Conservation (phyloP, 768 basidiomycete species). For the Butyriboletus loyo region DNA sequence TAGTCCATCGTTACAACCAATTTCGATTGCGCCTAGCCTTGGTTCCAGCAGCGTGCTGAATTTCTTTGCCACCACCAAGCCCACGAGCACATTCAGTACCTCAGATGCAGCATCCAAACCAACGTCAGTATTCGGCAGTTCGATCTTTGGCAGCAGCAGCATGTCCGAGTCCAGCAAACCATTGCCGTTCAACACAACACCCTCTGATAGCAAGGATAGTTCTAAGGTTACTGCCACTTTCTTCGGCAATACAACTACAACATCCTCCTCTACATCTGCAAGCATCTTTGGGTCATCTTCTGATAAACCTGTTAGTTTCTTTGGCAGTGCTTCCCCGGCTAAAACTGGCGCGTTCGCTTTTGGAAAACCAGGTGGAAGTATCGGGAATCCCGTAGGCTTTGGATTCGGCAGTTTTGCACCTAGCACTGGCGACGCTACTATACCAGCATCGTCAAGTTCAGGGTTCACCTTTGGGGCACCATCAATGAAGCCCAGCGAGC, state of each 20-base stretch:
- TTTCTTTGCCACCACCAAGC: slow-evolving; percentile 22
- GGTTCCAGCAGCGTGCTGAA: slow-evolving; percentile 17
- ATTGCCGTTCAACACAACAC: slow-evolving; percentile 7
- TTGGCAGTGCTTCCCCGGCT: slow-evolving; percentile 28
- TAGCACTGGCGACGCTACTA: slow-evolving; percentile 18
- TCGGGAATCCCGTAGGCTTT: slow-evolving; percentile 66
- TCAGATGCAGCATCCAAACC: slow-evolving; percentile 24
- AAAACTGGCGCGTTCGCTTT: slow-evolving; percentile 27
- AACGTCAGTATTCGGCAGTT: slow-evolving; percentile 22
- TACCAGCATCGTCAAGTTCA: slow-evolving; percentile 7
- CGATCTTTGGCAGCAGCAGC: slow-evolving; percentile 23
- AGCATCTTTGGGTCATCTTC: slow-evolving; percentile 22
- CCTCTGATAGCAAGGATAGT: slow-evolving; percentile 11
- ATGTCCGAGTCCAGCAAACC: slow-evolving; percentile 14
- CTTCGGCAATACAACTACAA: slow-evolving; percentile 18
- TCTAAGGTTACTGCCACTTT: slow-evolving; percentile 12
- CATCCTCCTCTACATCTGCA: slow-evolving; percentile 10
- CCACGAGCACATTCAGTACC: slow-evolving; percentile 12
- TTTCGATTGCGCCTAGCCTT: slow-evolving; percentile 12
- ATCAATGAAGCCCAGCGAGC: slow-evolving; percentile 21
- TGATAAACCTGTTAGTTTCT: slow-evolving; percentile 26
- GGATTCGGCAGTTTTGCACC: slow-evolving; percentile 35
- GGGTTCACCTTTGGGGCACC: slow-evolving; percentile 26
- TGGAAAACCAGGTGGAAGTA: slow-evolving; percentile 41
- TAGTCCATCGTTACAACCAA: slow-evolving; percentile 8